Base-by-base conservation (phyloP, 1,284 basidiomycete genomes). In the Fomitopsis schrenkii region DNA sequence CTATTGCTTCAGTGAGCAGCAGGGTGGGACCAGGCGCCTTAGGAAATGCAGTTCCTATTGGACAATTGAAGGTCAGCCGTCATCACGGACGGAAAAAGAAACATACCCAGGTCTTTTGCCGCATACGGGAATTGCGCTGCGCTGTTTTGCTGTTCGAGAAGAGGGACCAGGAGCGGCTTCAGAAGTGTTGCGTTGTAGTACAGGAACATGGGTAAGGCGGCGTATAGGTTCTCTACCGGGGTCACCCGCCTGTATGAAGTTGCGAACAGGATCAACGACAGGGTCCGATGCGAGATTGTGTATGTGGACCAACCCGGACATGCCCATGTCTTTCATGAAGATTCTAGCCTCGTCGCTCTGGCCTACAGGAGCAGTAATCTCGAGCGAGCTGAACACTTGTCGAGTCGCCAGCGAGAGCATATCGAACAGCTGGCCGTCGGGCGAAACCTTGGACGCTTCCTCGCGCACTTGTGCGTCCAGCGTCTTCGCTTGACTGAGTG, bases 201-300 rank as follows among this genome's bases (percentile, higher is more conserved):
- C 41, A 84, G 62, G 30, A 79, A 75, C 5, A 76, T 71, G 0
- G 83, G 83, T 48, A 81, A 76, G 0, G 80, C 73, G 0, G 80
- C 75, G 61, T 78, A 83, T 5, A 85, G 70, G 3, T 73, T 73
- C 61, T 84, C 82, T 3, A 83, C 80, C 1, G 82, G 78, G 61
- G 79, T 83, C 3, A 69, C 64, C 22, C 70, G 66, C 15, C 69
- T 70, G 45, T 1, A 33, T 3, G 14, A 15, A 22, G 35, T 4
- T 22, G 22, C 38, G 17, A 36, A 17, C 4, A 3, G n/a, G 9
- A n/a, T 46, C 17, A 33, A 22, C 8, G 76, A 70, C 12, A 75
- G 4, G 30, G 5, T 33, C 30, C 10, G 30, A n/a, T 17, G n/a
- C 14, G 17, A 22, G 36, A 1, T 19, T 33, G 26, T 9, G 19